These are phyloP conservation scores for Trichoderma sp. DNA, from an alignment of 2,329 filamentous ascomycete genomes.

Conservation along the genomic window DNA sequence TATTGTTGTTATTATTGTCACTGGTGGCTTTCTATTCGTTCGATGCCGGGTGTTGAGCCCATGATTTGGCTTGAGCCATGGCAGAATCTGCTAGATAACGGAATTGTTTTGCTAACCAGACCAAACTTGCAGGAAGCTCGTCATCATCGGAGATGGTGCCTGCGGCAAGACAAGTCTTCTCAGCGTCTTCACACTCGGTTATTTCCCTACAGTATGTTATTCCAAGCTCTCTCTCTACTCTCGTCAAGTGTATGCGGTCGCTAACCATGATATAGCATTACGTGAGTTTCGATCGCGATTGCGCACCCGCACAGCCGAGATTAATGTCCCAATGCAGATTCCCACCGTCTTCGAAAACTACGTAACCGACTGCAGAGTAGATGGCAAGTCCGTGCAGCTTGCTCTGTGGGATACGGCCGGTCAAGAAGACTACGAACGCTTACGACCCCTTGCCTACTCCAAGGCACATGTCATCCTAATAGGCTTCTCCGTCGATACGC, in stretches of 20 bases:
- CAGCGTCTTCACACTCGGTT: slow-evolving; percentile 95
- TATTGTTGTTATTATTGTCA: neutral
- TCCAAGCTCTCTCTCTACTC: neutral
- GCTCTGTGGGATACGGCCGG: slow-evolving; percentile 99
- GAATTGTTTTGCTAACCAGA: slow-evolving; percentile 21
- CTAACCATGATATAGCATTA: slow-evolving; percentile 52
- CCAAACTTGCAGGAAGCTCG: slow-evolving; percentile 68
- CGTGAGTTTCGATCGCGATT: slow-evolving; percentile 40
- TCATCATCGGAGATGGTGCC: slow-evolving; percentile 95
- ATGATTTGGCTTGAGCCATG: neutral
- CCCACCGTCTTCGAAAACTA: slow-evolving; percentile 99
- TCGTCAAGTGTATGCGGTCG: slow-evolving; percentile 21
- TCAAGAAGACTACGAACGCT: slow-evolving; percentile 95
- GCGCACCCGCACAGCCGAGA: slow-evolving; percentile 17
- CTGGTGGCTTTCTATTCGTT: neutral
- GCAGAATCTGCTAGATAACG: neutral
- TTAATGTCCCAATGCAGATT: slow-evolving; percentile 50
- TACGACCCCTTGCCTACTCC: slow-evolving; percentile 91
- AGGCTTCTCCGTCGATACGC: slow-evolving; percentile 91
- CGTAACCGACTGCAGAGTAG: slow-evolving; percentile 96
- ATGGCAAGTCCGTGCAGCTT: slow-evolving; percentile 97
- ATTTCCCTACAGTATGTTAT: slow-evolving; percentile 86
- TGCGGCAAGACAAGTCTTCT: slow-evolving; percentile 97
- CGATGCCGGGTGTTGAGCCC: neutral
- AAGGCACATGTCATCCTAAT: slow-evolving; percentile 97